These are phyloP conservation scores for Nephelium lappaceum DNA, from an alignment of 345 rosid species.

Conservation along the genomic window DNA sequence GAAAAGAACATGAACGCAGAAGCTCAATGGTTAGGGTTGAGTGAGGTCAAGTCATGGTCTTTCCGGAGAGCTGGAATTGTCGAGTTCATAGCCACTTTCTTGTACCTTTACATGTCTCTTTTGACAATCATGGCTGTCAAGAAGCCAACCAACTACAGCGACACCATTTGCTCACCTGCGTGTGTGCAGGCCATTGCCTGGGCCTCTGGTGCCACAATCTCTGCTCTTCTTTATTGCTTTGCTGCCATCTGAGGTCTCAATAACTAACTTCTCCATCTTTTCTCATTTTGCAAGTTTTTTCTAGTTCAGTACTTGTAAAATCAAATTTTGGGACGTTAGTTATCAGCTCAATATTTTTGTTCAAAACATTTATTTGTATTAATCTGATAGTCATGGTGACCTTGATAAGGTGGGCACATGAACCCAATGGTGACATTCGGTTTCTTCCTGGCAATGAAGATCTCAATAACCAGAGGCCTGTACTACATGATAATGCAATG, in stretches of 20 bases:
- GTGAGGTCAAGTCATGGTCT: constrained; percentile 23
- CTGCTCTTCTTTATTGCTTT: constrained; percentile 34
- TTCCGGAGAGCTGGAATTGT: constrained; percentile 27
- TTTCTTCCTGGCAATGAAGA: constrained; percentile 31
- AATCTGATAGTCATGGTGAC: background rate
- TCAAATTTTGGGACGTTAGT: background rate
- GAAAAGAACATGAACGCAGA: constrained; percentile 23
- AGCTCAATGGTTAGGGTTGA: constrained; percentile 19
- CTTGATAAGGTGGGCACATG: constrained; percentile 28
- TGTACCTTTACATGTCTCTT: constrained; percentile 27
- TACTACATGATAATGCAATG: constrained; percentile 28
- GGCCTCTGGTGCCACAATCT: constrained; percentile 36
- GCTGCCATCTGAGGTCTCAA: constrained; percentile 31
- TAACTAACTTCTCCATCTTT: background rate
- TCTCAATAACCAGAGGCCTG: constrained; percentile 25
- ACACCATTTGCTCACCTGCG: constrained; percentile 7
- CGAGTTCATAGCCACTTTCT: constrained; percentile 26
- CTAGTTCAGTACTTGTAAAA: background rate
- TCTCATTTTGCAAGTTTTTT: too few relatives aligned
- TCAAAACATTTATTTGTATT: background rate
- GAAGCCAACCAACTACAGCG: constrained; percentile 24
- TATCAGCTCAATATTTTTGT: too few relatives aligned
- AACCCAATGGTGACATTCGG: constrained; percentile 28
- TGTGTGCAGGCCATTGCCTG: constrained; percentile 34
- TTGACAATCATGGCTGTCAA: constrained; percentile 33